phyloP scores from a whole-genome alignment of 352 stramenopile species.

The Elongisporangium anandrum region DNA sequence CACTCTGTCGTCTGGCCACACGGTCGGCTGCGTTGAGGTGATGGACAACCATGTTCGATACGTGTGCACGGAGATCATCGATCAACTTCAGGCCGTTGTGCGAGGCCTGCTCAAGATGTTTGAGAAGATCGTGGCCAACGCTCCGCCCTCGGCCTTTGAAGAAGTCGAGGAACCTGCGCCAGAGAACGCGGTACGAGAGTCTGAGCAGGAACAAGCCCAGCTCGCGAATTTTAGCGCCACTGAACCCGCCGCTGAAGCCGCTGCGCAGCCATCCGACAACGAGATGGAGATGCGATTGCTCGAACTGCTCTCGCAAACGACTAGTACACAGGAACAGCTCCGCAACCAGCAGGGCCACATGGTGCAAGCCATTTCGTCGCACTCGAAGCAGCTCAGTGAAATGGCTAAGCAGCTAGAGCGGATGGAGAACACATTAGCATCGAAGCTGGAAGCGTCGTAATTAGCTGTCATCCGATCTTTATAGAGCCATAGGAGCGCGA shows the following conservation, averaged over 20 bases:
- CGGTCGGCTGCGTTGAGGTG: constrained; percentile 68
- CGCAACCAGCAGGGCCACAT: constrained; percentile 54
- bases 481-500: not conserved
- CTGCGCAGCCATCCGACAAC: constrained; percentile 10
- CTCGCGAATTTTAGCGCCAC: not conserved
- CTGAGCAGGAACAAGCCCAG: not conserved
- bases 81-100: constrained; percentile 71
- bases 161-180: not conserved
- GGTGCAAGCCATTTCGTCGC: constrained; percentile 40
- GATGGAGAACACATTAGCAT: constrained; percentile 44
- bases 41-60: constrained; percentile 49
- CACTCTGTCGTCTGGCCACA: constrained; percentile 60
- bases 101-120: constrained; percentile 69
- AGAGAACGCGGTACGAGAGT: not conserved
- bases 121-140: constrained; percentile 47
- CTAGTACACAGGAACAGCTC: constrained; percentile 47
- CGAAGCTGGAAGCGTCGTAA: constrained; percentile 22
- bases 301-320: constrained; percentile 50
- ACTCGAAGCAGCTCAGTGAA: constrained; percentile 52
- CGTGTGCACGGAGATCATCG: constrained; percentile 56
- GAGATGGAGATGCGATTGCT: constrained; percentile 47
- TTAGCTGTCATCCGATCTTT: not conserved
- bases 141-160: not conserved
- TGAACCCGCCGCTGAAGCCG: not conserved
- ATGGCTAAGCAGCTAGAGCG: constrained; percentile 50